A percentile compares a stretch with the other conserved stretches of the same genome.
These are phyloP conservation scores for Neocallimastix lanati DNA, from an alignment of 192 early-diverging fungal genomes.

Conservation along the genomic window DNA sequence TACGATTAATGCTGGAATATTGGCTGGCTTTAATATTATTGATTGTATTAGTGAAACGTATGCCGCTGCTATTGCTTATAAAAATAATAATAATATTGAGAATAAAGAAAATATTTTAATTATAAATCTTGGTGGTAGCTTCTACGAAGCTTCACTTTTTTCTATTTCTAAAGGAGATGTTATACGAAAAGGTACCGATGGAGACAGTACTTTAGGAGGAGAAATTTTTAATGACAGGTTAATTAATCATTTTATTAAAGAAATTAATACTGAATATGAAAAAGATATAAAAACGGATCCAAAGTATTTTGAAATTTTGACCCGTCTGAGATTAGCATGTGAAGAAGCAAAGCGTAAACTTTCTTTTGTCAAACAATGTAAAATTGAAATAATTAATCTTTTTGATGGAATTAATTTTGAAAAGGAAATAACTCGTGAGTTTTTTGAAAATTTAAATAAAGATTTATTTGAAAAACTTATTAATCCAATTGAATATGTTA, in stretches of 20 bases:
- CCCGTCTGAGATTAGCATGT: slow-evolving; percentile 78
- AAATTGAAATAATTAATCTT: slow-evolving; percentile 10
- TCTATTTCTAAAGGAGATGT: slow-evolving; percentile 87
- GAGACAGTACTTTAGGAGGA: slow-evolving; percentile 75
- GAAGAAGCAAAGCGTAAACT: slow-evolving; percentile 96
- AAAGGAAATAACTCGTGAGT: no score
- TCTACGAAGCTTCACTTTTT: slow-evolving; percentile 88
- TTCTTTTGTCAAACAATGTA: slow-evolving; percentile 84
- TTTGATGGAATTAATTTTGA: no score
- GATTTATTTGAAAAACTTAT: no score
- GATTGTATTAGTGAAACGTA: slow-evolving; percentile 87
- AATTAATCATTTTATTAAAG: slow-evolving; percentile 76
- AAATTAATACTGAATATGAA: slow-evolving; percentile 76
- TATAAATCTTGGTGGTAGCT: slow-evolving; percentile 91
- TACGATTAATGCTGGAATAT: slow-evolving; percentile 70
- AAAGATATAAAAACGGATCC: slow-evolving; percentile 35
- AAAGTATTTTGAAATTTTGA: slow-evolving; percentile 71
- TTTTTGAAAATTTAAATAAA: no score
- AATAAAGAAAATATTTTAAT: slow-evolving; percentile 80
- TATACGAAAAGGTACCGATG: slow-evolving; percentile 84
- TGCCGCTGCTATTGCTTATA: slow-evolving; percentile 86
- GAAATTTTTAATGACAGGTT: slow-evolving; percentile 95
- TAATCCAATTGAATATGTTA: no score
- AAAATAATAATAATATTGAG: slow-evolving; percentile 64
- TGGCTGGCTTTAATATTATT: slow-evolving; percentile 61